phyloP scores from a whole-genome alignment of 495 filamentous ascomycete genomes.

The Aspergillus panamensis region DNA sequence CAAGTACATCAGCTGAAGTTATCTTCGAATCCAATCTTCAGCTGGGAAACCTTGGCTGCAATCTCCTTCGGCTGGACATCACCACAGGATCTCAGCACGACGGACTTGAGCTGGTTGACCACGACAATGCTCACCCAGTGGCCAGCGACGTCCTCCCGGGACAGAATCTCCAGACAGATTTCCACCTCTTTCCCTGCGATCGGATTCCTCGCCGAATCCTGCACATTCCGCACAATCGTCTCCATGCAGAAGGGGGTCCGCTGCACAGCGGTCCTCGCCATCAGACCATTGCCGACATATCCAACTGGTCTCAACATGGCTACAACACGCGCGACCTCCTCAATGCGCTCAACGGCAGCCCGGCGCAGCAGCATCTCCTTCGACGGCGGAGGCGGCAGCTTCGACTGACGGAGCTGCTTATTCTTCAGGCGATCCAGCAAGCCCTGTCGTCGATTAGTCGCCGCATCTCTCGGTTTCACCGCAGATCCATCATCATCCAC shows the following conservation, averaged over 20 bases:
- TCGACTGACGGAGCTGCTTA: slow-evolving; percentile 43
- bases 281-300: slow-evolving; percentile 34
- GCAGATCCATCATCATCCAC: slow-evolving; percentile 11
- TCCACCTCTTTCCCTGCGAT: slow-evolving; percentile 41
- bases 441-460: slow-evolving; percentile 37
- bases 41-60: slow-evolving; percentile 31
- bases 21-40: slow-evolving; percentile 35
- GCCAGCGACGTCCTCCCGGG: slow-evolving; percentile 39
- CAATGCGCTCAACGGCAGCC: slow-evolving; percentile 38
- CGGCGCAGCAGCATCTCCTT: slow-evolving; percentile 39
- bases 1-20: neutral
- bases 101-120: slow-evolving; percentile 40
- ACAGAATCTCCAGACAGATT: slow-evolving; percentile 43
- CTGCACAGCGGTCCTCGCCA: slow-evolving; percentile 34
- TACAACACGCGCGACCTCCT: slow-evolving; percentile 43
- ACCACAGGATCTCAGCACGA: slow-evolving; percentile 44
- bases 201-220: slow-evolving; percentile 39
- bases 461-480: slow-evolving; percentile 27
- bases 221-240: slow-evolving; percentile 38
- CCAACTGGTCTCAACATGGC: slow-evolving; percentile 37
- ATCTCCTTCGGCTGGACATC: slow-evolving; percentile 42
- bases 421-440: slow-evolving; percentile 45
- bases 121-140: slow-evolving; percentile 44
- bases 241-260: slow-evolving; percentile 42
- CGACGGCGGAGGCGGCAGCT: slow-evolving; percentile 42